Base-by-base conservation (phyloP, 1,284 basidiomycete genomes). In the Fistulinella cinereoalba region DNA sequence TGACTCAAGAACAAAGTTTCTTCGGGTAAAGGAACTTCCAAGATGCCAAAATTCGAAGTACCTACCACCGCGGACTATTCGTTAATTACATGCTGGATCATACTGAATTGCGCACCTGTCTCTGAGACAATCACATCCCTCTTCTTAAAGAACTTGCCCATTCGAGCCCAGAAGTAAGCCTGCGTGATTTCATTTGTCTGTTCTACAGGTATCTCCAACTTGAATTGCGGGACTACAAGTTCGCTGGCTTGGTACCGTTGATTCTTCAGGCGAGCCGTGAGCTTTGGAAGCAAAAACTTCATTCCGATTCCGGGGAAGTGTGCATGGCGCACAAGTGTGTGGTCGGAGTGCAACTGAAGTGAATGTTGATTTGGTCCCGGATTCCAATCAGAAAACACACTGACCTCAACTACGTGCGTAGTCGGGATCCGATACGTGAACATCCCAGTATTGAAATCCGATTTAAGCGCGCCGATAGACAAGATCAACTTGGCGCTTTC, bases 401-500 rank as follows among this genome's bases (percentile, higher is more conserved):
- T 12, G 52, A 86, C 85, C 71, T 89, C 85, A 48, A 89, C 72
- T 9, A 79, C 80, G 28, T 76, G 75, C 25, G 65, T 70, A 11
- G 66, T 74, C 46, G 85, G 84, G 62, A 85, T 81, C 43, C 76
- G 78, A 57, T 87, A 88, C 0, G 85, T 85, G 64, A 88, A 92
- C 67, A 85, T 85, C 37, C 88, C 92, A 15, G 87, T 88, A 65
- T 98, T 97, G 76, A 95, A 97, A 66, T 98, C 96, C 49, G 79
- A 85, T 69, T 84, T 84, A 41, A 97, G 71, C 1, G 75, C 72
- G 18, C 95, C 95, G 50, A 97, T 74, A 31, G 86, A 89, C 25
- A 98, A 70, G 48, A 95, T 84, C 42, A 97, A 75, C 60, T 92
- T 92, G 10, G 92, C 84, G 2, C 66, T 71, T 68, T 97, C 92